A percentile compares a stretch with the other conserved stretches of the same genome.
phyloP scores from a whole-genome alignment of 208 protist species.

The Tetramitus jugosus region DNA sequence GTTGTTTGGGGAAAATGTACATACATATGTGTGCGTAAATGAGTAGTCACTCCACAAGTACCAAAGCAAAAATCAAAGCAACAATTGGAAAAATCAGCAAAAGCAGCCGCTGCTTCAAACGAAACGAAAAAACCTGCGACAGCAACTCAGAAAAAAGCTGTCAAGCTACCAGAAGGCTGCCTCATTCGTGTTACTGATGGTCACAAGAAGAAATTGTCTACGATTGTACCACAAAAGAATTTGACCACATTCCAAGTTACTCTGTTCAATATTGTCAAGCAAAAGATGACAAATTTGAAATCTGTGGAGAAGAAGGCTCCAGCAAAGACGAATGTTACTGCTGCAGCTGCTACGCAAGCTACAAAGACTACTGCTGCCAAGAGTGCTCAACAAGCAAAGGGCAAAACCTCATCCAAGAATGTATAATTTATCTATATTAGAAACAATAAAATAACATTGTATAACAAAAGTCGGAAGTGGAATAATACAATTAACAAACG shows the following conservation, averaged over 20 bases:
- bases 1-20: too few species aligned
- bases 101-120: too few species aligned
- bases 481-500: neutral
- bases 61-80: too few species aligned
- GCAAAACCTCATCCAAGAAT: too few species aligned
- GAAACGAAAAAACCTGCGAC: too few species aligned
- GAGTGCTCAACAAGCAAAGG: too few species aligned
- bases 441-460: neutral
- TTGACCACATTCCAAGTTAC: neutral
- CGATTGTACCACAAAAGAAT: slow-evolving; percentile 4
- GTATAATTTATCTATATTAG: neutral
- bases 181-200: neutral
- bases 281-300: neutral
- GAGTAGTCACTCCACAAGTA: too few species aligned
- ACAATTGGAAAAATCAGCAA: too few species aligned
- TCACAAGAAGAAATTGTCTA: slow-evolving; percentile 4
- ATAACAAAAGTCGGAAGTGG: neutral
- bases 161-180: neutral
- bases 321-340: neutral
- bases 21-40: too few species aligned
- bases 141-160: too few species aligned
- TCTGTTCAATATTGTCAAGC: slow-evolving; percentile 5
- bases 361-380: neutral
- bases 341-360: neutral
- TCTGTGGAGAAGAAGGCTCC: neutral